Percentiles rank a stretch among this genome's conserved stretches.
These are phyloP conservation scores for Penicillium paradoxum DNA, from an alignment of 495 filamentous ascomycete genomes.

Conservation along the genomic window DNA sequence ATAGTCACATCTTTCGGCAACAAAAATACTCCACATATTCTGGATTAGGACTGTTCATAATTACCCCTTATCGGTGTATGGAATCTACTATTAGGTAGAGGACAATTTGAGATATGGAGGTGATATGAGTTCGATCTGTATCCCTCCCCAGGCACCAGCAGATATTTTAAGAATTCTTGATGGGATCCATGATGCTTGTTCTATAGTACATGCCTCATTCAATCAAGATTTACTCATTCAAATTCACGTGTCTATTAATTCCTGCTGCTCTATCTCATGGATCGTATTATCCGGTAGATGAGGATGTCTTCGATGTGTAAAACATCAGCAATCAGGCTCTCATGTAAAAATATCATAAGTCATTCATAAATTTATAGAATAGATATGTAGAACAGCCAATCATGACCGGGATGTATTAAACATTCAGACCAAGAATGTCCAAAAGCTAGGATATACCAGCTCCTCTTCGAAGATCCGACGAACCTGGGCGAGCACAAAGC, in stretches of 20 bases:
- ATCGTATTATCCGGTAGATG: not conserved
- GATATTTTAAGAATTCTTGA: not conserved
- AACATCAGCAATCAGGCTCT: not conserved
- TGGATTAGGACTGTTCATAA: conserved; percentile 6
- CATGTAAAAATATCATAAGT: conserved; percentile 8
- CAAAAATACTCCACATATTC: not conserved
- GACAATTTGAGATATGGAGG: not conserved
- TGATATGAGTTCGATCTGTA: not conserved
- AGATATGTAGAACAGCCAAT: not conserved
- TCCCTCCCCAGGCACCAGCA: not conserved
- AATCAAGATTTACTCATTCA: not conserved
- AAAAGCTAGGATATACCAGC: conserved; percentile 96
- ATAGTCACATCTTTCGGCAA: not conserved
- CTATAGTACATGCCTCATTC: conserved; percentile 1
- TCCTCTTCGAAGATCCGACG: conserved; percentile 97
- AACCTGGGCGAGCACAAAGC: conserved; percentile 94
- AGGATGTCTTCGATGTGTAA: conserved; percentile 1
- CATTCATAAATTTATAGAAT: conserved; percentile 21
- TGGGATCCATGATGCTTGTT: conserved; percentile 3
- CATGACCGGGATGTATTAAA: not conserved
- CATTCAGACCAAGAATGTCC: conserved; percentile 86
- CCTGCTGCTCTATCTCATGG: not conserved
- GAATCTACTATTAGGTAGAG: not conserved
- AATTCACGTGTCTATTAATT: not conserved
- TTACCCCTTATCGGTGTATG: not conserved